A percentile compares a stretch with the other conserved stretches of the same genome.
These are phyloP conservation scores for Geoglossum cookeanum DNA, from an alignment of 2,329 filamentous ascomycete species.

Conservation along the genomic window DNA sequence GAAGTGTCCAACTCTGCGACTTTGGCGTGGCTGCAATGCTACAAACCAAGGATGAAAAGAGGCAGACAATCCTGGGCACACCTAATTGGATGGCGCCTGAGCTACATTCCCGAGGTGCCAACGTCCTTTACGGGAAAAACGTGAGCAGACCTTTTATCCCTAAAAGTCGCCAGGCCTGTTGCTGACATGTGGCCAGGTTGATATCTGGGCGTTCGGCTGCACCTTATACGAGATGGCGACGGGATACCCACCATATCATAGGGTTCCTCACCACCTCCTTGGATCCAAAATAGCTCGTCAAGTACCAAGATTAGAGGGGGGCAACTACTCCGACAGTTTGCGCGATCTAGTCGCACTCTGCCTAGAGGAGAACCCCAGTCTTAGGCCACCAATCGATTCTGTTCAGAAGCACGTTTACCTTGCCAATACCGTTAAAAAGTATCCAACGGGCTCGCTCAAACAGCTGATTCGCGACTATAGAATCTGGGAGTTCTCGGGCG, in stretches of 20 bases:
- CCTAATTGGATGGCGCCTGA: conserved; percentile 50
- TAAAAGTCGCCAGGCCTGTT: background rate
- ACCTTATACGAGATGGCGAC: conserved; percentile 68
- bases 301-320: conserved; percentile 50
- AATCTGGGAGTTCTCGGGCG: conserved; percentile 56
- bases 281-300: conserved; percentile 39
- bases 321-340: conserved; percentile 48
- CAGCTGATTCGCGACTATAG: conserved; percentile 53
- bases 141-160: conserved; percentile 12
- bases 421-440: conserved; percentile 37
- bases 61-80: conserved; percentile 45
- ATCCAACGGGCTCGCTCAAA: conserved; percentile 44
- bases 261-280: conserved; percentile 31
- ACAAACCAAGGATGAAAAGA: conserved; percentile 38
- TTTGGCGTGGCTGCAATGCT: conserved; percentile 46
- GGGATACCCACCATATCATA: conserved; percentile 51
- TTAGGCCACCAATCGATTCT: conserved; percentile 49
- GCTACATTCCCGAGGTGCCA: conserved; percentile 24
- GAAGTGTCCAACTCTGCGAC: conserved; percentile 42
- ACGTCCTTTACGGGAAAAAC: conserved; percentile 26
- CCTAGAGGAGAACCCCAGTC: conserved; percentile 45
- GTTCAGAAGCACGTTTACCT: conserved; percentile 55
- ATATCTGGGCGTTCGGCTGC: conserved; percentile 74
- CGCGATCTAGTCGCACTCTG: conserved; percentile 56
- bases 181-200: conserved; percentile 28